Evolutionary conservation across 345 rosid species (phyloP), one percentile per base, ranked within the genome.

Genomic region (Zanthoxylum bungeanum): DNA sequence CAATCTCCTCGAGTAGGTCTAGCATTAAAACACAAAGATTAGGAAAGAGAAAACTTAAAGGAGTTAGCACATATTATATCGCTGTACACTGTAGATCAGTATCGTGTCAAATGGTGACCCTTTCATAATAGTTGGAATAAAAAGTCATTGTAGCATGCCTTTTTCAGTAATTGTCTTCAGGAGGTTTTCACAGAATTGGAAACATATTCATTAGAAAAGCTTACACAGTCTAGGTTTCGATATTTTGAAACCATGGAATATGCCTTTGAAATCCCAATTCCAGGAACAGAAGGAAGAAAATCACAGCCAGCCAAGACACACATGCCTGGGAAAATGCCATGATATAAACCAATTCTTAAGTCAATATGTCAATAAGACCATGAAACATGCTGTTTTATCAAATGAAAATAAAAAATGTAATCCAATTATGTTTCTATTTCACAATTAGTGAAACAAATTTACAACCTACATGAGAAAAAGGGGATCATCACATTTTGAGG

Each of bases 251-350:
- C 87, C 49, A 83, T 79, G 70, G 78, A 81, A 80, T 91, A 73
- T 72, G 98, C 93, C 81, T 85, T 93, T 42, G 71, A 87, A 69
- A 90, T 88, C 69, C 97, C 96, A 75, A 91, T 85, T 74, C 98
- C 93, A 72, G 92, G 96, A 78, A 93, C 84, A 24, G 94, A 91
- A 49, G 96, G 88, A 75, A 93, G 94, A 79, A 91, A 93, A 84
- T 93, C 98, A 71, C 98, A 93, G 46, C 96, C 93, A n/a, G 96
- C 93, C 76, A 93, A 70, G 62, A 91, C 94, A 71, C 96, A 93
- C 96, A 93, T 91, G 19, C 96, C 97, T 93, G 87, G 40, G 64
- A 36, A 60, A 60, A 46, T 51, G 19, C 70, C 47, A 82, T 37
- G 50, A 33, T 60, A 68, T 19, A 68, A 74, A 33, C 69, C 50